Percentiles rank a stretch among this genome's conserved stretches.
Evolutionary conservation across 768 basidiomycete species (phyloP).

Genomic region (Plicaturopsis crispa): DNA sequence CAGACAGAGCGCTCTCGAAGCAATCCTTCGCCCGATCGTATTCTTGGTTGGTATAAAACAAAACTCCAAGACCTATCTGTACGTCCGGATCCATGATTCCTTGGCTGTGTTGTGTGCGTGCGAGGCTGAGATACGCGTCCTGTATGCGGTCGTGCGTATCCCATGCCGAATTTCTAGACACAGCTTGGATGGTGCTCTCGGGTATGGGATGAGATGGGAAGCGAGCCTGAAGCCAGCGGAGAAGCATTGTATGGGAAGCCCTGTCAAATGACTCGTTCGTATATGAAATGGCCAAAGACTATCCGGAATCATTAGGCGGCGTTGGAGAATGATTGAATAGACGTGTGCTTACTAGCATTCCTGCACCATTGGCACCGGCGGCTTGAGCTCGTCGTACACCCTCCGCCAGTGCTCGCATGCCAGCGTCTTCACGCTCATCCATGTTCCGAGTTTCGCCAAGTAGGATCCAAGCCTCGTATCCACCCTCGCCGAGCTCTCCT

Average conservation of each 20-base stretch:
- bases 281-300: constrained; percentile 95
- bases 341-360: constrained; percentile 74
- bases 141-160: constrained; percentile 73
- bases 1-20: constrained; percentile 80
- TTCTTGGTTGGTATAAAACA: constrained; percentile 84
- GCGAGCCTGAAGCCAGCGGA: constrained; percentile 73
- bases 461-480: constrained; percentile 88
- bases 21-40: constrained; percentile 92
- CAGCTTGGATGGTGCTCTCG: constrained; percentile 46
- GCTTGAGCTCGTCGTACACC: constrained; percentile 63
- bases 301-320: constrained; percentile 8
- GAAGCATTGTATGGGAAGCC: constrained; percentile 77
- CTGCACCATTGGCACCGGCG: constrained; percentile 54
- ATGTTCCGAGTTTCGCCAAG: constrained; percentile 85
- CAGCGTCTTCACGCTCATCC: constrained; percentile 83
- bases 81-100: constrained; percentile 80
- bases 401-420: constrained; percentile 71
- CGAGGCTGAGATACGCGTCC: constrained; percentile 75
- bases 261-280: constrained; percentile 91
- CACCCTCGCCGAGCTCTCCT: constrained; percentile 72
- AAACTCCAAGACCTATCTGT: constrained; percentile 86
- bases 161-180: constrained; percentile 63
- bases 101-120: constrained; percentile 71
- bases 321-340: not conserved
- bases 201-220: constrained; percentile 51